Base-by-base conservation (phyloP, 2,329 filamentous ascomycete genomes). In the Neofusicoccum sp. region DNA sequence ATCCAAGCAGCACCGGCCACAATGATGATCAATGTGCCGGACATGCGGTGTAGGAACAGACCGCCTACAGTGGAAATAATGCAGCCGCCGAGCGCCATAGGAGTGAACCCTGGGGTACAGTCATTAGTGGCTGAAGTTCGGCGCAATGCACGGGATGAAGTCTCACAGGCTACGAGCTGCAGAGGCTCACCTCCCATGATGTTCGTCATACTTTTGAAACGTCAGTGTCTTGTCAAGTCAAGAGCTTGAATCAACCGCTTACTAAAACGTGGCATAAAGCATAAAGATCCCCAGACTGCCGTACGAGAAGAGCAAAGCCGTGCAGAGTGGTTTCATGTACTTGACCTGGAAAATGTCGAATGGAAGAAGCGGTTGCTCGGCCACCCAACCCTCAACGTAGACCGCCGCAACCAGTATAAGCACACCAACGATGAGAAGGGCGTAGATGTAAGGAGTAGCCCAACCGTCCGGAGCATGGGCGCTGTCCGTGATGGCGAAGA, bases 231-330 rank as follows among this genome's bases (percentile, higher is more conserved):
- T 9, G 3, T 49, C n/a, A 28, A 36, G 39, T 6, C 1, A 22
- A 22, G 34, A 33, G 4, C 0, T 22, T 3, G 31, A 11, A 12
- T 2, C 29, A 44, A 29, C 5, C 16, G 75, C 84, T 75, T 78
- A 87, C 83, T 91, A 89, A 68, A 89, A 83, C 49, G 87, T 91
- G 4, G 85, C 82, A 68, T 92, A 92, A 34, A 92, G 85, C 5
- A 92, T 74, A 65, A 85, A 91, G 9, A 92, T 80, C 0, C 89
- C 89, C 50, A 90, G 81, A 0, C 85, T 84, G 2, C 90, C 90
- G 64, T 91, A 92, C 0, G 84, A 80, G 67, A 88, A 84, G 33
- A 91, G 84, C 8, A 92, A 76, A 0, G 85, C 83, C 1, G 85
- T 66, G 2, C 84, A 78, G 14, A 93, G 75, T 0, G 88, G 82